Conservation (phyloP, 2,329 filamentous ascomycete genomes). For the Metarhizium brunneum region DNA sequence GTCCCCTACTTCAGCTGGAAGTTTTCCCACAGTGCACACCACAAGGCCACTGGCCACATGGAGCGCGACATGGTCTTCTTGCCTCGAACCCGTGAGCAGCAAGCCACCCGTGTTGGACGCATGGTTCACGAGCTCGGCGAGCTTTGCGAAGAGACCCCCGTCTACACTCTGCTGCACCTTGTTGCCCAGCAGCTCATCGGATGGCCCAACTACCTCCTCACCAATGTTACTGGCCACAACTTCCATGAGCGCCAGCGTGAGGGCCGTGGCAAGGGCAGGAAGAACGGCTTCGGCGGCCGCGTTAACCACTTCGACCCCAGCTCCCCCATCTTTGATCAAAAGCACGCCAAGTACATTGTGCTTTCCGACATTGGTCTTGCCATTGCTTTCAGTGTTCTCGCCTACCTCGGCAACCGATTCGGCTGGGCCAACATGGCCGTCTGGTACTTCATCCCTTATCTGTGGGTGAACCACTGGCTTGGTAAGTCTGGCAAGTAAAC, state of each 20-base stretch:
- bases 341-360: constrained; percentile 78
- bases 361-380: constrained; percentile 76
- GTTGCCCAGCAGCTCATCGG: constrained; percentile 81
- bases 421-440: constrained; percentile 82
- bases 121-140: constrained; percentile 75
- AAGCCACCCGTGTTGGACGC: constrained; percentile 65
- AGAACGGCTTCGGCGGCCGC: constrained; percentile 67
- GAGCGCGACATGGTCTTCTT: constrained; percentile 99
- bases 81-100: constrained; percentile 80
- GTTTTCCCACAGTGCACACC: constrained; percentile 97
- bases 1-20: constrained; percentile 99
- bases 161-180: constrained; percentile 65
- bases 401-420: constrained; percentile 63
- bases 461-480: constrained; percentile 99
- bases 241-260: constrained; percentile 84
- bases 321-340: constrained; percentile 85
- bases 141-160: constrained; percentile 89
- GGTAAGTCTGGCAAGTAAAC: constrained; percentile 49
- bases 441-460: constrained; percentile 91
- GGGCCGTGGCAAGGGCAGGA: constrained; percentile 87
- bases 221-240: constrained; percentile 95
- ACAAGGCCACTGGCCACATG: constrained; percentile 97
- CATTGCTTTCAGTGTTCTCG: constrained; percentile 52
- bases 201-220: constrained; percentile 85
- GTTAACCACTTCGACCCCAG: constrained; percentile 93